Evolutionary conservation across 305 asterid species (phyloP).

Genomic region (Plantago lanceolata): DNA sequence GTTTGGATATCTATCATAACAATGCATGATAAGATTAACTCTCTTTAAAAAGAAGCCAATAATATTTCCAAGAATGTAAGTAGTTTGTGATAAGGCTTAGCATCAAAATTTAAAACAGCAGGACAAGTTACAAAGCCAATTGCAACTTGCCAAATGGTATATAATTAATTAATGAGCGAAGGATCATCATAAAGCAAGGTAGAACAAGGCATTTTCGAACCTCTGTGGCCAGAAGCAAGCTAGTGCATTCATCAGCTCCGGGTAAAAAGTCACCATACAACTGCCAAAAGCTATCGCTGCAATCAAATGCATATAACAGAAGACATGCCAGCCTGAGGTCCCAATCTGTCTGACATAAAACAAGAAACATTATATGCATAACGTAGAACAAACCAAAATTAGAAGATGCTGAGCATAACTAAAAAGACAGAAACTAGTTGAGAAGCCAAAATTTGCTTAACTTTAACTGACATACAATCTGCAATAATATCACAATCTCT

Average conservation of each 20-base stretch:
- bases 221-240: conserved; percentile 95
- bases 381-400: conserved; percentile 19
- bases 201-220: conserved; percentile 35
- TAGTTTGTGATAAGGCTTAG: too few relatives aligned
- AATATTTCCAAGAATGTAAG: too few relatives aligned
- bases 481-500: neutral
- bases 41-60: too few relatives aligned
- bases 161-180: neutral
- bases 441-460: conserved; percentile 11
- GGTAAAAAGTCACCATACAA: conserved; percentile 94
- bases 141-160: neutral
- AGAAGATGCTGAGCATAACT: conserved; percentile 9
- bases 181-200: neutral
- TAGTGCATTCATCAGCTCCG: conserved; percentile 74
- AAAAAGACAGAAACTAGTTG: conserved; percentile 6
- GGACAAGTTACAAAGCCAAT: neutral
- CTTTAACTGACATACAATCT: conserved; percentile 5
- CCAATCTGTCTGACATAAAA: conserved; percentile 78
- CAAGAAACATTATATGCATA: conserved; percentile 25
- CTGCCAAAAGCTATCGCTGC: conserved; percentile 94
- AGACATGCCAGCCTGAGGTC: conserved; percentile 94
- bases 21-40: too few relatives aligned
- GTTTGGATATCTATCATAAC: neutral
- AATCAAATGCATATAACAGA: conserved; percentile 77
- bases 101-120: too few relatives aligned